Evolutionary conservation across 2,329 filamentous ascomycete species (phyloP), one percentile per base, ranked within the genome.

Genomic region (Botrytis elliptica): DNA sequence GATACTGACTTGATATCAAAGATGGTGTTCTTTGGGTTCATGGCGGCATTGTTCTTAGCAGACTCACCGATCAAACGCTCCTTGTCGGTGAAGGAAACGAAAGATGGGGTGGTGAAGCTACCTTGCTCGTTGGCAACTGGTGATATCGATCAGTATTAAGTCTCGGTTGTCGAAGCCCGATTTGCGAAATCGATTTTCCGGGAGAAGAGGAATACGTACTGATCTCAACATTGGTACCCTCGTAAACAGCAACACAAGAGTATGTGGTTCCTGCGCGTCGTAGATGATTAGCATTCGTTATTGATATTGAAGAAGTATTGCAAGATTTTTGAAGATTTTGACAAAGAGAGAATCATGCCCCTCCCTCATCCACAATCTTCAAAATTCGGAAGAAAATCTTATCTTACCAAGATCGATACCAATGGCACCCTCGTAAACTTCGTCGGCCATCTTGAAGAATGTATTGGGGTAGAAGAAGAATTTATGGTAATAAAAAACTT

Each of bases 171-270:
- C 49, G 29, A 55, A 40, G 29, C 22, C 14, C 38, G 33, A 33
- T 38, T 72, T 66, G 59, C 49, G 72, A 63, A 40, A 62, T 64
- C 42, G 60, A 55, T 42, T 38, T 18, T 36, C 25, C 57, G 5
- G 66, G 25, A 25, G 6, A 33, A 14, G 18, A 20, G 36, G 25
- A 42, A 60, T 73, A 74, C 72, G 60, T 74, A 74, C 72, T 82
- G 90, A 99, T 99, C 86, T 99, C 96, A 85, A 98, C 95, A 91
- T 97, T 98, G 89, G 90, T 95, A 85, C 96, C 96, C 88, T 98
- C 96, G 88, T 98, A 99, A 86, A 93, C 97, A 87, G 96, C 96
- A 88, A 98, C 96, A 87, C 96, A 99, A 83, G 96, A 98, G 91
- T 99, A 99, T 86, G 96, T 99, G 81, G 96, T 99, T 86, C 96